Base-by-base conservation (phyloP, 164 flowering plant genomes). In the Aristolochia contorta region DNA sequence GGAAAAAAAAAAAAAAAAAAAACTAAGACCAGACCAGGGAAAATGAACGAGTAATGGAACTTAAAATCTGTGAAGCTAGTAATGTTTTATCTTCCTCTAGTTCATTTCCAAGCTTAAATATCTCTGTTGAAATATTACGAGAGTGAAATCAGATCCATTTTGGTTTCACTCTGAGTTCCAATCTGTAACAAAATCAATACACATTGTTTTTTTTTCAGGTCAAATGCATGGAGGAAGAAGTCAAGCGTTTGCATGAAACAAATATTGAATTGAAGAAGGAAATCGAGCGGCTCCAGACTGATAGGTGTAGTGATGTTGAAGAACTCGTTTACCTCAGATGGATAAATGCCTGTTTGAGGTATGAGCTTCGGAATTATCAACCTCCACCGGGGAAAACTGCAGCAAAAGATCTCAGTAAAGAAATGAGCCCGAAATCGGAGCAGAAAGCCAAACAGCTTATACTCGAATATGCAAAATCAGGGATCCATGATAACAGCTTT, bases 321-420 rank as follows among this genome's bases (percentile, higher is more conserved):
- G 96, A 91, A 65, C 72, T 91, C 23, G 97, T 94, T 46, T 91
- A 94, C 73, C 87, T 91, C 32, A 76, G 84, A 27, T 94, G 99
- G 97, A 63, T 94, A 24, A 94, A 94, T 61, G 99, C 99, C 54
- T 94, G 97, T 67, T 72, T 94, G 41, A 72, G 99, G 13, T 82
- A 82, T 59, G 97, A 94, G 63, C 77, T 94, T 48, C 73, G 93
- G 59, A 81, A 88, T 65, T 83, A 73, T 65, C 79, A 87, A 60
- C 78, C 87, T 0, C 71, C 72, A 25, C 64, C 78, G 13, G 91
- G 89, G 57, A 88, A 81, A 77, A 82, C 85, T 14, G 78, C 79
- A 55, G 97, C 97, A 1, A 74, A 84, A 62, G 93, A 94, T 72
- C 82, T 94, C 6, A 87, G 90, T 77, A 89, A 75, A 67, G 74